Conservation (phyloP, 495 filamentous ascomycete species). For the Aspergillus affinis region DNA sequence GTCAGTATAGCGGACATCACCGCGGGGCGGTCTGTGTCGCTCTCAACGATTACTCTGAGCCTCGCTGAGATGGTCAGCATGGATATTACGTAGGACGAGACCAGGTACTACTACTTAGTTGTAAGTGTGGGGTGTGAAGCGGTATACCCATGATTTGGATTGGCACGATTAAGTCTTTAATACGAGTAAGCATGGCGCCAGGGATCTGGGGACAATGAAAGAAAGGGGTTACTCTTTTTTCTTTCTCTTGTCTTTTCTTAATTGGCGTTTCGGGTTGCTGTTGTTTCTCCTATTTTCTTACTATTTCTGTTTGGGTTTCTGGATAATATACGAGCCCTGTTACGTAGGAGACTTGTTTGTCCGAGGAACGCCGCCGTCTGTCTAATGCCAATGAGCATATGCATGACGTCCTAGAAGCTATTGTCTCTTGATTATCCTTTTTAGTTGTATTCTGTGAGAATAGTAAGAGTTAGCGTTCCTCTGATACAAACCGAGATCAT, state of each 20-base stretch:
- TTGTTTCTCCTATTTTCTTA: constrained; percentile 2
- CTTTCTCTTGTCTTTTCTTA: background rate
- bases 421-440: too few relatives aligned
- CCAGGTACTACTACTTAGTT: background rate
- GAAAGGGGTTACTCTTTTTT: constrained; percentile 3
- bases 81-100: background rate
- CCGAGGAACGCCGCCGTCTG: background rate
- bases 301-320: background rate
- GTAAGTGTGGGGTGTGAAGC: background rate
- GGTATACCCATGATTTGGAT: background rate
- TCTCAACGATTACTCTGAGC: constrained; percentile 93
- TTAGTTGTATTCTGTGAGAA: too few relatives aligned
- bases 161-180: constrained; percentile 16
- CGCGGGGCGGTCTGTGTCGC: constrained; percentile 94
- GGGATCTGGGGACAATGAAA: constrained; percentile 8
- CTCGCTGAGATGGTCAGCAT: constrained; percentile 29
- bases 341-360: background rate
- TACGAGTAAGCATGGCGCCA: constrained; percentile 27
- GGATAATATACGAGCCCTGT: background rate
- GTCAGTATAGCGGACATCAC: constrained; percentile 98
- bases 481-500: too few relatives aligned
- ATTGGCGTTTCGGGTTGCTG: constrained; percentile 12
- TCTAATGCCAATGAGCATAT: background rate
- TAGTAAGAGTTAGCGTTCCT: too few relatives aligned
- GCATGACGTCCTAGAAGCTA: background rate